Conservation (phyloP, 2,329 filamentous ascomycete species). For the Verticillium klebahnii region DNA sequence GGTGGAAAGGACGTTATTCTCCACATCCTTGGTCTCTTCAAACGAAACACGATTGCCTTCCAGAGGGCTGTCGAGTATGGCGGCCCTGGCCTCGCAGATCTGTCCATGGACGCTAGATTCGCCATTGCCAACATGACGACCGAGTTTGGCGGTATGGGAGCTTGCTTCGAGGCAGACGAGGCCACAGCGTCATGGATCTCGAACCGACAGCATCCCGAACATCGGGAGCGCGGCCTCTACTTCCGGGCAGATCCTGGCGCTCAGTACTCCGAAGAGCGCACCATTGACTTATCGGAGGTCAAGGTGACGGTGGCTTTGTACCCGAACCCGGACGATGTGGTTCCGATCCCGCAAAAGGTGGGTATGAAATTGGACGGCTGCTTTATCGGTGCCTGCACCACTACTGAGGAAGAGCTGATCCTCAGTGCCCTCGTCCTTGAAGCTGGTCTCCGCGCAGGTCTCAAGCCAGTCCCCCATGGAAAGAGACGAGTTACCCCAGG, state of each 20-base stretch:
- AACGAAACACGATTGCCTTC: conserved; percentile 39
- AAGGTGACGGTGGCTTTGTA: conserved; percentile 31
- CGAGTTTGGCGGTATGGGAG: conserved; percentile 34
- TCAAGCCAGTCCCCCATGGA: conserved; percentile 22
- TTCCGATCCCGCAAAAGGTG: conserved; percentile 25
- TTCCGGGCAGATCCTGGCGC: conserved; percentile 32
- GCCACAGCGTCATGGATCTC: conserved; percentile 27
- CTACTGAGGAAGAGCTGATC: conserved; percentile 36
- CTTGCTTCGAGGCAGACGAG: conserved; percentile 33
- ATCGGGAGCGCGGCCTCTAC: conserved; percentile 26
- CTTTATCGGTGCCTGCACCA: conserved; percentile 42
- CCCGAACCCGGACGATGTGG: conserved; percentile 36
- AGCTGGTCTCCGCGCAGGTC: conserved; percentile 25
- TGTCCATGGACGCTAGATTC: conserved; percentile 38
- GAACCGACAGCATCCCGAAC: conserved; percentile 19
- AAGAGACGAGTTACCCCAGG: conserved; percentile 34
- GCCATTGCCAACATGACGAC: conserved; percentile 43
- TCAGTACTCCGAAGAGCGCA: conserved; percentile 25
- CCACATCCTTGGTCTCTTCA: conserved; percentile 35
- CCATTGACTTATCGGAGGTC: conserved; percentile 32
- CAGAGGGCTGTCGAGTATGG: conserved; percentile 40
- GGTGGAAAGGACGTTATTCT: conserved; percentile 42
- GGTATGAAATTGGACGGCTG: conserved; percentile 31
- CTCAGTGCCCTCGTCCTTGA: conserved; percentile 33
- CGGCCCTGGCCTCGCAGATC: conserved; percentile 31